Percentiles rank a stretch among this genome's conserved stretches.
These are phyloP conservation scores for Saccharomyces hybrid DNA, from an alignment of 1,139 yeast genomes.

Conservation along the genomic window DNA sequence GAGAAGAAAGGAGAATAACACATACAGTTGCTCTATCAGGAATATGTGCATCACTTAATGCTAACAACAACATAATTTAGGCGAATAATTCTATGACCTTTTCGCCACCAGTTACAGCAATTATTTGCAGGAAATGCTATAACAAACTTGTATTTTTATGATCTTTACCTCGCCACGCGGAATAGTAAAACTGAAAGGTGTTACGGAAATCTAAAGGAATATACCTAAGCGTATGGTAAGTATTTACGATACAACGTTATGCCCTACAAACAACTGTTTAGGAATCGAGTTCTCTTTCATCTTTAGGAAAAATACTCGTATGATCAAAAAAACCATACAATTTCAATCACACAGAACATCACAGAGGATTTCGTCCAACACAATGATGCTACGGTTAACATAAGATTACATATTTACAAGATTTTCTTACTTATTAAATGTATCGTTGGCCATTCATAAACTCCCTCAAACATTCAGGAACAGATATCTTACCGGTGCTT, in stretches of 20 bases:
- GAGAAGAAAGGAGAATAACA: background rate
- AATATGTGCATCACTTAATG: slow-evolving; percentile 85
- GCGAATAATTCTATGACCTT: background rate
- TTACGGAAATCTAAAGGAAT: background rate
- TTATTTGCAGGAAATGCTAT: background rate
- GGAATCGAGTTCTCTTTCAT: background rate
- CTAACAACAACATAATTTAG: slow-evolving; percentile 62
- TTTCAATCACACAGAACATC: background rate
- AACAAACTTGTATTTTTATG: background rate
- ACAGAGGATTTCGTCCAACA: background rate
- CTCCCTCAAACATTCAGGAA: slow-evolving; percentile 64
- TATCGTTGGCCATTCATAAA: slow-evolving; percentile 55
- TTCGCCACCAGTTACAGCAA: background rate
- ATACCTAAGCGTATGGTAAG: background rate
- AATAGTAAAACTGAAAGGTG: background rate
- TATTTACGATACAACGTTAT: too few relatives aligned
- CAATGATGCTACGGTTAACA: background rate
- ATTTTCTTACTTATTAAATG: slow-evolving; percentile 17
- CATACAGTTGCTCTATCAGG: slow-evolving; percentile 66
- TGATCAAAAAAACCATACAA: too few relatives aligned
- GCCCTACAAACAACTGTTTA: background rate
- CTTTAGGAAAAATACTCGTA: background rate
- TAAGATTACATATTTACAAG: background rate
- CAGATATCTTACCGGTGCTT: slow-evolving; percentile 41
- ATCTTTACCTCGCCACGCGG: background rate